phyloP scores from a whole-genome alignment of 2,329 filamentous ascomycete genomes.

The Verticillium alfalfae region DNA sequence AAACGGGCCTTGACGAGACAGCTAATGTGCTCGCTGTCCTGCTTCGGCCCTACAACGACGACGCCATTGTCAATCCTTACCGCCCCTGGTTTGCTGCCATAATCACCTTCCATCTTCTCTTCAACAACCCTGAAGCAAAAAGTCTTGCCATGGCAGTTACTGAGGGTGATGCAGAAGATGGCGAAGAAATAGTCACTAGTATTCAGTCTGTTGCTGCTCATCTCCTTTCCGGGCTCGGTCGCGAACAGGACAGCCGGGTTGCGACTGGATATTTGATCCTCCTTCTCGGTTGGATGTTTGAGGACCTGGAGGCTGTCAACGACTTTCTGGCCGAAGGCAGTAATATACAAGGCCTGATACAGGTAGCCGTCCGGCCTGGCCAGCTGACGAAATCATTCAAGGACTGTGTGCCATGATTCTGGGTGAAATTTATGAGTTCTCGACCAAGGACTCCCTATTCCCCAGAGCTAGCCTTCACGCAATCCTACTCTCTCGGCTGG shows the following conservation, averaged over 20 bases:
- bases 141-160: slow-evolving; percentile 72
- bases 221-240: slow-evolving; percentile 72
- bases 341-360: slow-evolving; percentile 80
- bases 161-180: slow-evolving; percentile 81
- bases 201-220: slow-evolving; percentile 86
- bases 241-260: slow-evolving; percentile 71
- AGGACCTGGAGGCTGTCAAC: slow-evolving; percentile 85
- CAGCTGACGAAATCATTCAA: slow-evolving; percentile 62
- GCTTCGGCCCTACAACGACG: slow-evolving; percentile 58
- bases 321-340: slow-evolving; percentile 90
- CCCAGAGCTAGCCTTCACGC: slow-evolving; percentile 75
- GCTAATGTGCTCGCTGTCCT: slow-evolving; percentile 86
- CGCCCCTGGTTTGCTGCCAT: slow-evolving; percentile 85
- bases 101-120: slow-evolving; percentile 79
- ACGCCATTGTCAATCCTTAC: slow-evolving; percentile 72
- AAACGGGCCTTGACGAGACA: slow-evolving; percentile 70
- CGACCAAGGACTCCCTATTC: slow-evolving; percentile 94
- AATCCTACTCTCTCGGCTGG: slow-evolving; percentile 69
- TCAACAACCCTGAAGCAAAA: slow-evolving; percentile 76
- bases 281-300: slow-evolving; percentile 83
- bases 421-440: slow-evolving; percentile 92
- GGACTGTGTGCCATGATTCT: slow-evolving; percentile 81
- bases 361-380: slow-evolving; percentile 58
- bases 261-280: slow-evolving; percentile 85
- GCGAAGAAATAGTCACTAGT: slow-evolving; percentile 91